These are phyloP conservation scores for Debaryomyces maramus DNA, from an alignment of 805 yeast genomes.

Conservation along the genomic window DNA sequence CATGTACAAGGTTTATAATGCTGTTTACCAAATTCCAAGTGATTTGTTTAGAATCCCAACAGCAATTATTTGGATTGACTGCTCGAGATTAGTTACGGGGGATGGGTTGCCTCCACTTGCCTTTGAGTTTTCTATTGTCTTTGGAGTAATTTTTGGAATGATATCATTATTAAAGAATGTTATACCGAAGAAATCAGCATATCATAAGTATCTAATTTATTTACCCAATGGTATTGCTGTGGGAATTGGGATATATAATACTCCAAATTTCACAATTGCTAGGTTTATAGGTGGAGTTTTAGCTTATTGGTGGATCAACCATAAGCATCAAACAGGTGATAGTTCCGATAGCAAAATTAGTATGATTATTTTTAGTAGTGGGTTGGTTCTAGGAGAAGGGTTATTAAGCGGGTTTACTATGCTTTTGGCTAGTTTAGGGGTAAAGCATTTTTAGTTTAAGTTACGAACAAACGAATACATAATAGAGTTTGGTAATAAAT, in stretches of 20 bases:
- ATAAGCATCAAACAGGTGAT: conserved; percentile 28
- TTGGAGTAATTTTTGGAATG: conserved; percentile 68
- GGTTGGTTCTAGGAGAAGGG: conserved; percentile 93
- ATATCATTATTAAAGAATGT: conserved; percentile 65
- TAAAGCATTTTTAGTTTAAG: conserved; percentile 28
- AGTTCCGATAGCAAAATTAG: conserved; percentile 51
- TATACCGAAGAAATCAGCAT: conserved; percentile 42
- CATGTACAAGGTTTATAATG: conserved; percentile 79
- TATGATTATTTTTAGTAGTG: conserved; percentile 87
- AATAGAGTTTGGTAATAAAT: too few species aligned
- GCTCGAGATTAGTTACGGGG: conserved; percentile 90
- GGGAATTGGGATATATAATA: conserved; percentile 92
- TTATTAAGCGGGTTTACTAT: conserved; percentile 79
- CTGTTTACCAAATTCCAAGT: conserved; percentile 84
- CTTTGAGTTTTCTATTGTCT: conserved; percentile 52
- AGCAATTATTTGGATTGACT: conserved; percentile 94
- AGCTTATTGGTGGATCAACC: conserved; percentile 55
- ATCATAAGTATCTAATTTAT: conserved; percentile 48
- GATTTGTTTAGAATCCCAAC: conserved; percentile 85
- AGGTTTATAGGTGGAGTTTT: conserved; percentile 85
- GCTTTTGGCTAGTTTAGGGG: conserved; percentile 66
- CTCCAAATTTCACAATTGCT: conserved; percentile 92
- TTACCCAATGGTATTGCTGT: conserved; percentile 96
- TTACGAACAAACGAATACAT: too few species aligned
- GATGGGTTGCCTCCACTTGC: conserved; percentile 85